Evolutionary conservation across 2,329 filamentous ascomycete genomes (phyloP).

Genomic region (Colletotrichum musae): DNA sequence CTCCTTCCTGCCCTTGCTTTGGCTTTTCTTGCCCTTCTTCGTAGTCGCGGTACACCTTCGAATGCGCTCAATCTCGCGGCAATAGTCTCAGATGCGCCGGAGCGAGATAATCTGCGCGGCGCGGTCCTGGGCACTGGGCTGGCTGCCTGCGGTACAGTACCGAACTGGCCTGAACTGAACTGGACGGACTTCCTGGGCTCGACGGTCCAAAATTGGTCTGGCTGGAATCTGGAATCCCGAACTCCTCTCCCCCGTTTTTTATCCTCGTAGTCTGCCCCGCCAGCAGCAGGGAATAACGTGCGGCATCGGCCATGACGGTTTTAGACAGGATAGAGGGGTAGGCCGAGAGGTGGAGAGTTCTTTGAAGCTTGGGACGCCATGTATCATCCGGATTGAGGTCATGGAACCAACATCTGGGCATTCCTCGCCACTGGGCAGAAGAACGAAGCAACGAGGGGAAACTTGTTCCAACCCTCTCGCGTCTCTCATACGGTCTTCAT

Average conservation of each 20-base stretch:
- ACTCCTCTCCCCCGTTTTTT: background rate
- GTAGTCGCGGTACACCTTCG: conserved; percentile 17
- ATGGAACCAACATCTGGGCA: conserved; percentile 5
- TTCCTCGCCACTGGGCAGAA: conserved; percentile 15
- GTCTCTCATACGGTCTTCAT: too few species aligned
- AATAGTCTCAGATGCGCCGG: conserved; percentile 6
- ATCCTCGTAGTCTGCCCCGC: conserved; percentile 34
- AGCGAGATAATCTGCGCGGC: conserved; percentile 34
- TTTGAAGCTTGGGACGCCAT: conserved; percentile 20
- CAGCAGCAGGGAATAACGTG: conserved; percentile 30
- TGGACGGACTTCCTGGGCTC: conserved; percentile 17
- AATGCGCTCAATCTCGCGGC: conserved; percentile 20
- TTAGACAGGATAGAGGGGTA: conserved; percentile 39
- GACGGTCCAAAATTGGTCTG: conserved; percentile 23
- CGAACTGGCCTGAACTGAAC: conserved; percentile 25
- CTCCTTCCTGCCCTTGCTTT: background rate
- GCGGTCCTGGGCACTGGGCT: conserved; percentile 26
- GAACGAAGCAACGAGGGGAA: background rate
- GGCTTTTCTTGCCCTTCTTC: conserved; percentile 10
- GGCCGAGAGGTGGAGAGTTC: conserved; percentile 13
- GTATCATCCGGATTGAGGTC: conserved; percentile 11
- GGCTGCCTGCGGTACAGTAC: conserved; percentile 11
- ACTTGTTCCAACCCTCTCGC: too few species aligned
- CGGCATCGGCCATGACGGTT: conserved; percentile 29
- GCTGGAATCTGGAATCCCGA: background rate